Conservation (phyloP, 1,284 basidiomycete species). For the Sanghuangporus sanghuang region DNA sequence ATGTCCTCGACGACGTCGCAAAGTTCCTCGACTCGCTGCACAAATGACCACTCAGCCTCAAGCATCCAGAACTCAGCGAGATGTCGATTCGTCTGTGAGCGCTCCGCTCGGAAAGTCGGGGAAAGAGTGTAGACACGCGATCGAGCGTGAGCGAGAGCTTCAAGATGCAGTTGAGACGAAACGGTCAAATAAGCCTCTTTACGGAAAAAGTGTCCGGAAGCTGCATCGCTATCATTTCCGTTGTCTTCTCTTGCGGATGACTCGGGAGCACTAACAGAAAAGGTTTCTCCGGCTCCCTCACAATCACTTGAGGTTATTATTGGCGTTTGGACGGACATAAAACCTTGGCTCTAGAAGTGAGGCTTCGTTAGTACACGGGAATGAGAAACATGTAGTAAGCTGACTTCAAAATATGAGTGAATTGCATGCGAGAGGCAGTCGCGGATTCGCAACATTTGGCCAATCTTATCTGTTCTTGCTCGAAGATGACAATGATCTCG, state of each 20-base stretch:
- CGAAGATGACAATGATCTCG: slow-evolving; percentile 83
- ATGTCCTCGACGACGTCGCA: slow-evolving; percentile 70
- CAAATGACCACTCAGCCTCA: slow-evolving; percentile 85
- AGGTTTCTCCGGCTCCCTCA: slow-evolving; percentile 96
- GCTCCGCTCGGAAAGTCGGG: slow-evolving; percentile 92
- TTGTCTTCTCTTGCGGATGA: slow-evolving; percentile 19
- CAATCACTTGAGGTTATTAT: slow-evolving; percentile 90
- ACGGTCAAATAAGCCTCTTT: slow-evolving; percentile 87
- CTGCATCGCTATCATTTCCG: slow-evolving; percentile 15
- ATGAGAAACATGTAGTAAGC: slow-evolving; percentile 18
- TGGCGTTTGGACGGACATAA: slow-evolving; percentile 79
- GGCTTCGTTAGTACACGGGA: neutral
- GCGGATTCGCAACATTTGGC: slow-evolving; percentile 72
- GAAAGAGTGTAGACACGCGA: slow-evolving; percentile 87
- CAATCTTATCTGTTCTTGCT: slow-evolving; percentile 66
- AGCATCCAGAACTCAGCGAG: slow-evolving; percentile 99
- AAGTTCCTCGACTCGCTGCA: slow-evolving; percentile 44
- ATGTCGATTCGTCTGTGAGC: slow-evolving; percentile 85
- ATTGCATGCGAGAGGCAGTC: slow-evolving; percentile 49
- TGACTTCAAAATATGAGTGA: slow-evolving; percentile 66
- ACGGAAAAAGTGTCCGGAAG: slow-evolving; percentile 53
- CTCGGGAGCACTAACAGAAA: slow-evolving; percentile 48
- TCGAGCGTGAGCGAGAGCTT: slow-evolving; percentile 77
- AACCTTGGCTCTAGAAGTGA: slow-evolving; percentile 59
- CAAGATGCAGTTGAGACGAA: slow-evolving; percentile 93